A percentile compares a stretch with the other conserved stretches of the same genome.
Evolutionary conservation across 2,329 filamentous ascomycete species (phyloP).

Genomic region (Pleomassaria siparia): DNA sequence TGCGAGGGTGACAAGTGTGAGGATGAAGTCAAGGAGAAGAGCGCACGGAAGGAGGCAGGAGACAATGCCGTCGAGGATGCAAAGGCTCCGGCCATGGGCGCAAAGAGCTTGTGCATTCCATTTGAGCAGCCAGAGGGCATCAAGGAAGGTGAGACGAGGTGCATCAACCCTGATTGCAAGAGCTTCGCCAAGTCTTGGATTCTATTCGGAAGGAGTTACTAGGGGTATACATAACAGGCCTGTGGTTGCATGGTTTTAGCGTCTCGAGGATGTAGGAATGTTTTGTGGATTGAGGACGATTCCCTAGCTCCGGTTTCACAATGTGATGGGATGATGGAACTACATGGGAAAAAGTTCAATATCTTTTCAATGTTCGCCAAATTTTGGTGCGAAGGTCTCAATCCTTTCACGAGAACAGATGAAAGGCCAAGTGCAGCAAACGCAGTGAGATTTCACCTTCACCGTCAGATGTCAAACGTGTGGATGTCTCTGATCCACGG

Average conservation of each 20-base stretch:
- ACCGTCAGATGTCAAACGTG: neutral
- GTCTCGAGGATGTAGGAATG: conserved; percentile 15
- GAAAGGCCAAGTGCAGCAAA: neutral
- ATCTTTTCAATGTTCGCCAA: neutral
- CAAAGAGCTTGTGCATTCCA: conserved; percentile 75
- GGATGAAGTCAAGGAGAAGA: conserved; percentile 92
- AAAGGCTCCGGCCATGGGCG: conserved; percentile 72
- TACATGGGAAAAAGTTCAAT: neutral
- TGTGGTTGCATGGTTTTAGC: neutral
- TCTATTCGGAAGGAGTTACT: conserved; percentile 73
- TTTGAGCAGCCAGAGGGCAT: conserved; percentile 85
- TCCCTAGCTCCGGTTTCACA: neutral
- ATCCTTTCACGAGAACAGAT: neutral
- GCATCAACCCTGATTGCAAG: conserved; percentile 84
- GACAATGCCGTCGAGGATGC: conserved; percentile 73
- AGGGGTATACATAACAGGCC: conserved; percentile 10
- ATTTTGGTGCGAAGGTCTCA: neutral
- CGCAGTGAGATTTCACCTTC: neutral
- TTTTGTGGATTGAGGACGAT: conserved; percentile 10
- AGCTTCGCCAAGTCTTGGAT: conserved; percentile 80
- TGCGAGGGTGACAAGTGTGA: conserved; percentile 84
- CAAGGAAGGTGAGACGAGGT: conserved; percentile 81
- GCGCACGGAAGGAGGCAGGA: conserved; percentile 70
- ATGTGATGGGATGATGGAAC: neutral
- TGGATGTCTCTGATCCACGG: neutral